phyloP scores from a whole-genome alignment of 2,329 filamentous ascomycete genomes.

The Geosmithia putterillii region DNA sequence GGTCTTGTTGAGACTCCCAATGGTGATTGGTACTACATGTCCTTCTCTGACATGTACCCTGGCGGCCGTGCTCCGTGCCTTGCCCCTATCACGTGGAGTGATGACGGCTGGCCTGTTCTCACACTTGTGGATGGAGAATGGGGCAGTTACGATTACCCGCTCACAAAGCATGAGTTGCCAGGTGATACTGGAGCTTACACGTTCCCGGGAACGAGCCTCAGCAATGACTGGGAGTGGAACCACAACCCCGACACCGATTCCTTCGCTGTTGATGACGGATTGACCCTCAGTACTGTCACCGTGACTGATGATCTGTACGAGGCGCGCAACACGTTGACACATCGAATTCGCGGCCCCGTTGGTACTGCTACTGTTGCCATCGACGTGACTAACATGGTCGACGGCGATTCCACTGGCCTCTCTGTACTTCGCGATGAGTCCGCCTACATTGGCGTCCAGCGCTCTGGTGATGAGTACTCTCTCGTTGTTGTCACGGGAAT shows the following conservation, averaged over 20 bases:
- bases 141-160: conserved; percentile 18
- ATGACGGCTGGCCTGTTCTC: conserved; percentile 39
- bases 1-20: conserved; percentile 36
- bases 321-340: conserved; percentile 31
- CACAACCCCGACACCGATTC: conserved; percentile 41
- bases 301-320: conserved; percentile 35
- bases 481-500: conserved; percentile 16
- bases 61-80: conserved; percentile 40
- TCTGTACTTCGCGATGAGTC: conserved; percentile 37
- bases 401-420: conserved; percentile 37
- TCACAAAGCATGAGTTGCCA: conserved; percentile 26
- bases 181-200: too few relatives aligned
- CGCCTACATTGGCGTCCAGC: conserved; percentile 37
- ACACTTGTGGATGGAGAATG: conserved; percentile 18
- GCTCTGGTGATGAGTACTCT: conserved; percentile 10
- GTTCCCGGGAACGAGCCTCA: conserved; percentile 20
- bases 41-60: conserved; percentile 40
- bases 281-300: conserved; percentile 32
- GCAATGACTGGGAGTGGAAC: conserved; percentile 45
- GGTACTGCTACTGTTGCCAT: conserved; percentile 34
- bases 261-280: conserved; percentile 17
- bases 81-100: conserved; percentile 35
- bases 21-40: conserved; percentile 44
- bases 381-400: conserved; percentile 30
- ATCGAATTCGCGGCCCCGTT: conserved; percentile 31